Base-by-base conservation (phyloP, 352 stramenopile species). In the Globisporangium perplexum region DNA sequence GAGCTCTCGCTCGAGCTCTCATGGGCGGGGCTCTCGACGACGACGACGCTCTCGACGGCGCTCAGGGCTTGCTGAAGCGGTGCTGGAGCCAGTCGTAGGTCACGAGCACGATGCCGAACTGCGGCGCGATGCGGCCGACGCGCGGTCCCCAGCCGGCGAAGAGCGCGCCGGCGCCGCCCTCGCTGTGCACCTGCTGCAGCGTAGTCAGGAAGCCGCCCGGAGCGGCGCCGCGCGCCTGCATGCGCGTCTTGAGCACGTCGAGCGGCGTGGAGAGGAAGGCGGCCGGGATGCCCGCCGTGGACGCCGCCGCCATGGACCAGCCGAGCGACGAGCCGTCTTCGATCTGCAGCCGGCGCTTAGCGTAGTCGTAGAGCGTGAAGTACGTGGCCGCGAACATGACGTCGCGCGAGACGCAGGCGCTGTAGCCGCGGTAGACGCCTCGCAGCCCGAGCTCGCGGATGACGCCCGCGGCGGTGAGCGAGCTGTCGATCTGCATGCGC, bases 31-130 rank as follows among this genome's bases (percentile, higher is more conserved):
- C 24, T 33, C 22, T 33, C 12, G 5, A 20, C 33, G 7, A 12
- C 28, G 10, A 36, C n/a, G 26, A 36, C 39, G 22, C 18, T 33
- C 28, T 28, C n/a, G 35, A 55, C 23, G 23, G 28, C n/a, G n/a
- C 39, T 50, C 42, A 51, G 7, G 48, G 48, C 23, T 26, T 5
- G 53, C 55, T 80, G 51, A 86, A 88, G 50, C 68, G 72, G 65
- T 87, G 72, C 51, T 75, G 74, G 53, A 91, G 72, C 71, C 75
- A 91, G 72, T 91, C 81, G 63, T 88, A 91, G 22, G 74, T 72
- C 33, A 89, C 78, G 36, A 91, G 72, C 53, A 91, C 81, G 51
- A 91, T 91, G 49, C 81, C 81, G 55, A 91, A 89, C 63, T 91
- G 81, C 36, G 81, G 81, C 30, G 81, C 81, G 57, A 91, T 91